Base-by-base conservation (phyloP, 2,329 filamentous ascomycete species). In the Aspergillus alliaceus region DNA sequence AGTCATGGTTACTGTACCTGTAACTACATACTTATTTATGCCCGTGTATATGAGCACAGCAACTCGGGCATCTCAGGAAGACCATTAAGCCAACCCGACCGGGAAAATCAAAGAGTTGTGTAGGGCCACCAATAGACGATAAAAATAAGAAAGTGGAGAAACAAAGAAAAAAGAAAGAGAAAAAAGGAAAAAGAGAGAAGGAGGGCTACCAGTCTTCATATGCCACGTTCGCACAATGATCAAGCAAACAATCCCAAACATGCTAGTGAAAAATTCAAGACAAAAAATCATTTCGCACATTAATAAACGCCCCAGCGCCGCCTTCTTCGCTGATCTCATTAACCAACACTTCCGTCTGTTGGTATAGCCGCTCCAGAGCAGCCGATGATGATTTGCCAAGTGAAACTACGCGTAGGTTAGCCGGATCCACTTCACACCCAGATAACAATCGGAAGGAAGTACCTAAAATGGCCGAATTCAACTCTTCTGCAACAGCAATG, bases 401-500 rank as follows among this genome's bases (percentile, higher is more conserved):
- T 0, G 91, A 96, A 40, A 91, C 93, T 97, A 66, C 44, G 32
- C n/a, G 20, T 6, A 8, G 4, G 32, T 65, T 56, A 65, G 59
- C 24, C 34, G 18, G 27, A 32, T 34, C 11, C 39, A 40, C 3
- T 34, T 39, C n/a, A 18, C 24, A 14, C 11, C 25, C 27, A 14
- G 50, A 56, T n/a, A 31, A 22, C 24, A 57, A 25, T 58, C 35
- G 50, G 27, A 34, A 18, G 22, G 57, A 57, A 87, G 78, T 79
- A 96, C 92, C 86, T 59, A 99, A 75, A 66, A 99, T 96, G 47
- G 91, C 93, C 59, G 91, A 90, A 74, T 98, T 98, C 56, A 99
- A 80, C 73, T 96, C 93, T 77, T 99, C 95, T 8, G 93, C 93
- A 39, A 98, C 91, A 18, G 86, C 82, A 18, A 87, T 85, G 42